These are phyloP conservation scores for Fraxinus greggii DNA, from an alignment of 305 asterid genomes.

Conservation along the genomic window DNA sequence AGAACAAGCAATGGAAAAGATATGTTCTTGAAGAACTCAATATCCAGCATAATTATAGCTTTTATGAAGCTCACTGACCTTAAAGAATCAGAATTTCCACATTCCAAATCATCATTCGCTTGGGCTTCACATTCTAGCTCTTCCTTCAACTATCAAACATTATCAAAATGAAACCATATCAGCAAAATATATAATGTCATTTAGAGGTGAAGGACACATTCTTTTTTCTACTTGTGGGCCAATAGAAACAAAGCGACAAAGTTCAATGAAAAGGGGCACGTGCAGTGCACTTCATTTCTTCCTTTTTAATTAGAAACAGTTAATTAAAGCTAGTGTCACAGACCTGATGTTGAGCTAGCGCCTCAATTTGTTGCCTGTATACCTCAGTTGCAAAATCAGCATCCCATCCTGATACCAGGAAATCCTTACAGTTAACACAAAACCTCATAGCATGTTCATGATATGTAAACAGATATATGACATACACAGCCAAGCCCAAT, in stretches of 20 bases:
- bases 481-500: background rate
- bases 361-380: slow-evolving; percentile 90
- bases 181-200: slow-evolving; percentile 12
- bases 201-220: slow-evolving; percentile 6
- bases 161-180: slow-evolving; percentile 23
- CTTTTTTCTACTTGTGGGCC: slow-evolving; percentile 8
- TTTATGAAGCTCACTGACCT: slow-evolving; percentile 42
- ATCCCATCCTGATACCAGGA: slow-evolving; percentile 81
- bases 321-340: slow-evolving; percentile 20
- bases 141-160: slow-evolving; percentile 66
- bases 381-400: slow-evolving; percentile 95
- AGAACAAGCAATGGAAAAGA: background rate
- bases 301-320: slow-evolving; percentile 11
- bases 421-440: slow-evolving; percentile 23
- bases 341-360: slow-evolving; percentile 91
- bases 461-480: slow-evolving; percentile 5
- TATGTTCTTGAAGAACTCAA: background rate
- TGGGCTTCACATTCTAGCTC: slow-evolving; percentile 86
- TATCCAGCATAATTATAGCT: background rate
- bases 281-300: background rate
- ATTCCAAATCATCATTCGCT: slow-evolving; percentile 85
- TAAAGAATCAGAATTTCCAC: slow-evolving; percentile 55
- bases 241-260: background rate
- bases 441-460: slow-evolving; percentile 4
- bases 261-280: background rate